Conservation (phyloP, 768 basidiomycete species). For the Filobasidium wieringae region DNA sequence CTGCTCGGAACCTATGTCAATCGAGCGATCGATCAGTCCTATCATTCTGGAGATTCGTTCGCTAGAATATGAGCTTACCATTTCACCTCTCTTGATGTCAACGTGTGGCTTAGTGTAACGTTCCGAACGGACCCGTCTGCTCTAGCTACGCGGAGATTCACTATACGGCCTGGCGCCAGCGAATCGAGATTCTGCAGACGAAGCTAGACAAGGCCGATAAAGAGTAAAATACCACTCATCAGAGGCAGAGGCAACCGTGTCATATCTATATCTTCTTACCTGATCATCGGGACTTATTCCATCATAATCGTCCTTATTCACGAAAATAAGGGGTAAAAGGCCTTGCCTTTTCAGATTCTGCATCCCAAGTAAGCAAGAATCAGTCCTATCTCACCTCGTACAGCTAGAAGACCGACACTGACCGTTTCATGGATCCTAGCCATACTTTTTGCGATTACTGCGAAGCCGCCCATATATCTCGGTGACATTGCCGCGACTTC, state of each 20-base stretch:
- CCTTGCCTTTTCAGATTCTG: constrained; percentile 17
- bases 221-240: no score
- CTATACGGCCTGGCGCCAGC: not conserved
- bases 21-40: not conserved
- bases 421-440: constrained; percentile 17
- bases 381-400: constrained; percentile 3
- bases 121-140: not conserved
- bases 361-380: not conserved
- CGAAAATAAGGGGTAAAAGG: constrained; percentile 2
- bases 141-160: not conserved
- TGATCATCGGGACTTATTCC: not conserved
- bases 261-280: not conserved
- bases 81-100: not conserved
- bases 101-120: not conserved
- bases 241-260: not conserved
- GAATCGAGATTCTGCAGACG: not conserved
- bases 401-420: constrained; percentile 4
- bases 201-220: no score
- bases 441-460: constrained; percentile 15
- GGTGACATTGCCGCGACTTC: constrained; percentile 62
- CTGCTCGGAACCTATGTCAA: constrained; percentile 7
- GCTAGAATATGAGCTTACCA: not conserved
- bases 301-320: constrained; percentile 2
- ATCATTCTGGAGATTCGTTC: not conserved
- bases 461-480: constrained; percentile 60